A percentile compares a stretch with the other conserved stretches of the same genome.
Evolutionary conservation across 208 protist species (phyloP).

Genomic region (Acanthamoeba sp.): DNA sequence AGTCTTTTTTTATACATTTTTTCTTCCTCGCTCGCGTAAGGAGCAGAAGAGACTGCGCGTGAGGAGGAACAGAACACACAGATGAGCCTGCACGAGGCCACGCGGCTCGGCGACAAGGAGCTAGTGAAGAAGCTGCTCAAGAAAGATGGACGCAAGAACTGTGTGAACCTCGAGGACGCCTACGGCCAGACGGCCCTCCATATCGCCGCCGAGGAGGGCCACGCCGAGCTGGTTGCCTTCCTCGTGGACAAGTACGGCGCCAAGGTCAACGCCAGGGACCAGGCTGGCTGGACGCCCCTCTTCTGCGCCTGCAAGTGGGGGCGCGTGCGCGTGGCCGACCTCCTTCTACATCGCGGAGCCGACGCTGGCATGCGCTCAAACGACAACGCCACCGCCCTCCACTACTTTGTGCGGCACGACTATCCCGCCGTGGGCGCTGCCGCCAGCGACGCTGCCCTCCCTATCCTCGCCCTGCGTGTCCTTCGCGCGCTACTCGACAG

Average conservation of each 20-base stretch:
- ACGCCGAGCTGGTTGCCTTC: constrained; percentile 39
- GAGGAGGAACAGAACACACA: background rate
- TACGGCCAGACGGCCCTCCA: constrained; percentile 61
- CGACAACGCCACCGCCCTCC: constrained; percentile 57
- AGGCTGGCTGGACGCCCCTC: constrained; percentile 69
- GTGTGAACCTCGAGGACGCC: constrained; percentile 65
- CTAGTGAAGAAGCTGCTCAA: constrained; percentile 63
- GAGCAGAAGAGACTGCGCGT: background rate
- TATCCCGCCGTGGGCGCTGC: background rate
- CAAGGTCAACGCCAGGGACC: constrained; percentile 57
- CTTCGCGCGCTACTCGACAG: constrained; percentile 6
- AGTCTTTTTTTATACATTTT: no score
- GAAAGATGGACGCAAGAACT: constrained; percentile 65
- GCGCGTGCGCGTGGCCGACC: constrained; percentile 18
- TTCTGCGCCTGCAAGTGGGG: constrained; percentile 70
- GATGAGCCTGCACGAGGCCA: constrained; percentile 58
- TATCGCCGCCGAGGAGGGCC: constrained; percentile 66
- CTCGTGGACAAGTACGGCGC: constrained; percentile 52
- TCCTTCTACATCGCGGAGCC: constrained; percentile 19
- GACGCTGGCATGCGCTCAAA: constrained; percentile 49
- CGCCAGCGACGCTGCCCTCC: background rate
- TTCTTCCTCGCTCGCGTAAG: background rate
- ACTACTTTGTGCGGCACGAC: constrained; percentile 71
- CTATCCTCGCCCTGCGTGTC: background rate
- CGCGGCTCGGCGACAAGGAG: constrained; percentile 34